Percentiles rank a stretch among this genome's conserved stretches.
phyloP scores from a whole-genome alignment of 805 yeast genomes.

The Metschnikowia sp. region DNA sequence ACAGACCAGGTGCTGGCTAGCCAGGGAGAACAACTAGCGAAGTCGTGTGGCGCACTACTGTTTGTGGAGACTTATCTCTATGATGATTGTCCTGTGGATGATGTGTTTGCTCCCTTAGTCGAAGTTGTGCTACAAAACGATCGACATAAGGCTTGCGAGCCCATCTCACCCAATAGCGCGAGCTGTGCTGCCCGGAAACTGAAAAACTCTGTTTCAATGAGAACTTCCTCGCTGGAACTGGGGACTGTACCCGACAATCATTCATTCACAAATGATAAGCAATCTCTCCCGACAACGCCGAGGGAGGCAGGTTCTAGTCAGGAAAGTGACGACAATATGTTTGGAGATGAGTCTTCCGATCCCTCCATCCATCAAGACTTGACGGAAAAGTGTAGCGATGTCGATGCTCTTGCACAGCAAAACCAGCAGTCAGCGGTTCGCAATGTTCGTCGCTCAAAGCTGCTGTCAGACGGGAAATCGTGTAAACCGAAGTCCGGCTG shows the following conservation, averaged over 20 bases:
- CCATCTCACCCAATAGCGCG: neutral
- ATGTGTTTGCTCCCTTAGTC: slow-evolving; percentile 29
- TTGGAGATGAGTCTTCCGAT: neutral
- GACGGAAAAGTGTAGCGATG: neutral
- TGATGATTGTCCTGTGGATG: slow-evolving; percentile 19
- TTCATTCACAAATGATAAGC: no score
- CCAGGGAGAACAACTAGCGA: slow-evolving; percentile 30
- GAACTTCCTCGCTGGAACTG: no score
- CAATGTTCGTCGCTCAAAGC: neutral
- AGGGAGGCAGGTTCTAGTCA: neutral
- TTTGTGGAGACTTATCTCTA: slow-evolving; percentile 29
- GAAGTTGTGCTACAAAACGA: slow-evolving; percentile 7
- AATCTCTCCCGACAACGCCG: neutral
- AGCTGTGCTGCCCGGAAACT: no score
- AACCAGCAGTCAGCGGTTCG: neutral
- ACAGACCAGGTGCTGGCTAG: slow-evolving; percentile 27
- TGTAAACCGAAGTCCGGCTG: slow-evolving; percentile 13
- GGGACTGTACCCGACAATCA: no score
- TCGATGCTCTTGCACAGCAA: neutral
- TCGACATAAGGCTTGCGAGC: neutral
- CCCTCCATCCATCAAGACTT: neutral
- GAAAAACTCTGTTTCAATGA: no score
- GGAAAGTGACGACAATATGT: neutral
- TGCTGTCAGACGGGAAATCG: neutral
- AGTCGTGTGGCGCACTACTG: slow-evolving; percentile 23